phyloP scores from a whole-genome alignment of 1,284 basidiomycete species.

The Leccinum fallax region DNA sequence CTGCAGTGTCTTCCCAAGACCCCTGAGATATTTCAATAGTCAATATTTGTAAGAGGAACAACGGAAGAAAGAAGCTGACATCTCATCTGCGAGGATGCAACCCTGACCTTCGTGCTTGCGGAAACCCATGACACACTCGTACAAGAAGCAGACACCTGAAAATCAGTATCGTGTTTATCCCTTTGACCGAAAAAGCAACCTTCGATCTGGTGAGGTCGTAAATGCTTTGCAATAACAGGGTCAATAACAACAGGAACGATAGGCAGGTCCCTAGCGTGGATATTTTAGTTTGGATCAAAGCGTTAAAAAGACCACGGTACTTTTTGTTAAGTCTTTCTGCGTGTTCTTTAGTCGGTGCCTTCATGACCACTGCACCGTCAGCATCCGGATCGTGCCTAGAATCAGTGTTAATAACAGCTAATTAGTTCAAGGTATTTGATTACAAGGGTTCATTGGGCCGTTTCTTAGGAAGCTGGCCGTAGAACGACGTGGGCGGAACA shows the following conservation, averaged over 20 bases:
- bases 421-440: conserved; percentile 22
- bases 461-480: conserved; percentile 47
- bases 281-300: conserved; percentile 14
- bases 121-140: conserved; percentile 95
- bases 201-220: conserved; percentile 92
- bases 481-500: conserved; percentile 64
- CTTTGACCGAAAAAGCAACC: conserved; percentile 45
- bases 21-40: conserved; percentile 54
- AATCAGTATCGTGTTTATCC: conserved; percentile 4
- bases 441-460: conserved; percentile 59
- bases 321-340: conserved; percentile 71
- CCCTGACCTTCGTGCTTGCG: conserved; percentile 87
- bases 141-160: conserved; percentile 85
- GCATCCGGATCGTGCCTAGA: conserved; percentile 71
- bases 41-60: conserved; percentile 6
- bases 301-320: conserved; percentile 40
- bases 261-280: conserved; percentile 47
- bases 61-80: conserved; percentile 48
- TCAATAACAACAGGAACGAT: conserved; percentile 93
- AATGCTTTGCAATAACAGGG: conserved; percentile 74
- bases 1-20: conserved; percentile 92
- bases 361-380: conserved; percentile 87
- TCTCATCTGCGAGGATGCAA: conserved; percentile 97
- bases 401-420: conserved; percentile 16
- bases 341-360: conserved; percentile 71